A percentile compares a stretch with the other conserved stretches of the same genome.
Conservation (phyloP, 2,329 filamentous ascomycete species). For the Beauveria asiatica region DNA sequence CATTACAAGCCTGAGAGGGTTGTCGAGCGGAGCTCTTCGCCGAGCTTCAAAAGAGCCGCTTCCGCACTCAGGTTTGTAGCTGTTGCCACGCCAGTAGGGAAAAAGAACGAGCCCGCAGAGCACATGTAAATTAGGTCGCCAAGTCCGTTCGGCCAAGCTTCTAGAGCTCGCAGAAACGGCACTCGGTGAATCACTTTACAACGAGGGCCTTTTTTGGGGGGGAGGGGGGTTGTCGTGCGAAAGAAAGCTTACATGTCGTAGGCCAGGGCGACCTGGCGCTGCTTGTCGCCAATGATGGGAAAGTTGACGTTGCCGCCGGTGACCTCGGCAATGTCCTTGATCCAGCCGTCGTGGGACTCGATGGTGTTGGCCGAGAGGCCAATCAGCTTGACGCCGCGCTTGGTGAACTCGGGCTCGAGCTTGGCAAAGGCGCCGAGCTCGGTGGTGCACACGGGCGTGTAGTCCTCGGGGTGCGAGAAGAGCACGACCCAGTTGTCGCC, state of each 20-base stretch:
- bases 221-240: neutral
- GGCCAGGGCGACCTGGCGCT: conserved; percentile 63
- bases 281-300: conserved; percentile 75
- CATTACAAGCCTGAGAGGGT: neutral
- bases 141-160: neutral
- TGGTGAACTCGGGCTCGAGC: conserved; percentile 78
- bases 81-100: neutral
- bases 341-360: conserved; percentile 77
- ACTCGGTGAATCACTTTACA: neutral
- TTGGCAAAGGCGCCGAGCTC: conserved; percentile 91
- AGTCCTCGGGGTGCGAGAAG: conserved; percentile 83
- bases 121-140: neutral
- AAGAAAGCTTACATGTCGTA: conserved; percentile 67
- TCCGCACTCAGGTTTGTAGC: too few relatives aligned
- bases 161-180: neutral
- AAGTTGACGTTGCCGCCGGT: conserved; percentile 61
- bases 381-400: conserved; percentile 83
- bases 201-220: too few relatives aligned
- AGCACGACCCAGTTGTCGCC: conserved; percentile 72
- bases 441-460: conserved; percentile 91
- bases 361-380: conserved; percentile 83
- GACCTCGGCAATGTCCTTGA: conserved; percentile 79
- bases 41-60: neutral
- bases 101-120: neutral
- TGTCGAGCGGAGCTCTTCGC: neutral